phyloP scores from a whole-genome alignment of 2,329 filamentous ascomycete species.

The Pyrenochaeta sp. region DNA sequence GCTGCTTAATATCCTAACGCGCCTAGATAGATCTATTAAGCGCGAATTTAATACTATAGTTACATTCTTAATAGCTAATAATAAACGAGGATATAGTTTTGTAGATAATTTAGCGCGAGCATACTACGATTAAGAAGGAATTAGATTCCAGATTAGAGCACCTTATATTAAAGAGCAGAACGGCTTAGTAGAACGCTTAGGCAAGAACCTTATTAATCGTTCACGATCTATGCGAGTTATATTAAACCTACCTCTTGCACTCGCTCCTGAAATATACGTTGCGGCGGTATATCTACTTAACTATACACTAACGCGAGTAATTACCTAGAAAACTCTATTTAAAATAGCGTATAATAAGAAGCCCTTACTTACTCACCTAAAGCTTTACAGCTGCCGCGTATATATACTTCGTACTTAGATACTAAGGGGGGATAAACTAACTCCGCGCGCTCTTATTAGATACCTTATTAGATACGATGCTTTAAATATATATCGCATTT shows the following conservation, averaged over 20 bases:
- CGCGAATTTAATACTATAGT: conserved; percentile 13
- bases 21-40: conserved; percentile 39
- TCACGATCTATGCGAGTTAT: conserved; percentile 7
- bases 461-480: no score
- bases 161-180: conserved; percentile 16
- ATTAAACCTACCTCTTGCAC: conserved; percentile 6
- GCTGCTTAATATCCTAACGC: conserved; percentile 42
- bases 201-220: conserved; percentile 14
- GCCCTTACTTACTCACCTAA: conserved; percentile 16
- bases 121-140: conserved; percentile 2
- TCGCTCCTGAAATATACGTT: conserved; percentile 14
- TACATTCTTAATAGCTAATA: conserved; percentile 13
- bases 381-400: conserved; percentile 14
- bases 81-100: conserved; percentile 8
- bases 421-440: no score
- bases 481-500: no score
- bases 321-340: conserved; percentile 26
- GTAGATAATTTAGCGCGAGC: background rate
- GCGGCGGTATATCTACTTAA: conserved; percentile 21
- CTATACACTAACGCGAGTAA: conserved; percentile 11
- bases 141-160: conserved; percentile 7
- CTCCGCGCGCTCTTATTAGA: no score
- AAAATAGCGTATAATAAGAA: conserved; percentile 14
- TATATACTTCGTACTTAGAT: conserved; percentile 6
- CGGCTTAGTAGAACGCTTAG: conserved; percentile 13